Evolutionary conservation across 129 eudicot genomes (phyloP), one percentile per base, ranked within the genome.

Genomic region (Artemisia argyi): DNA sequence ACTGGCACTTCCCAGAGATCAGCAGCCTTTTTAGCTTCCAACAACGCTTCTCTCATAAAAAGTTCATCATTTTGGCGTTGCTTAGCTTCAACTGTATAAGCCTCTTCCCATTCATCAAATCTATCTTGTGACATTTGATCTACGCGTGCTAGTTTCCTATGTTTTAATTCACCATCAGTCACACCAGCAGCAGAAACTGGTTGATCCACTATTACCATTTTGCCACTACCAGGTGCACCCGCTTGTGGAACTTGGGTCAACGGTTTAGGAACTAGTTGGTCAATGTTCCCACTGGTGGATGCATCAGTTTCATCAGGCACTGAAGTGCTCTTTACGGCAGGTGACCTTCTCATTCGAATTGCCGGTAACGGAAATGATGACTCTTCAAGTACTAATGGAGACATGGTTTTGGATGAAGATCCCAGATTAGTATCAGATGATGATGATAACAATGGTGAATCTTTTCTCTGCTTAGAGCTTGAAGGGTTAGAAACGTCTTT

Each of bases 1-100:
- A 94, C 96, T 51, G 98, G 98, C 30, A 94, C 98, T 81, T 94
- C 98, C 98, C 98, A 94, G 26, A 83, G 58, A 71, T 88, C 97
- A 78, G 93, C 98, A 85, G 96, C 98, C 77, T 88, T 94, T 70
- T 77, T 81, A 39, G 98, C 98, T 80, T 94, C 98, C 80, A 81
- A 63, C 18, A 94, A 48, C 44, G 98, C 98, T 81, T 90, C 98
- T 86, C 81, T 84, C 97, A 94, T 94, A 78, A 94, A 94, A 66
- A 71, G 73, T 71, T 94, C 96, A 73, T 94, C 98, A 14, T 52
- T 78, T 81, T 86, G 81, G 8, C 91, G 76, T 81, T 85, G 96
- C 76, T 84, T 85, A 5, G 86, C 72, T 84, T 90, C 93, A 63
- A 84, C 69, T n/a, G 67, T 86, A 69, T 85, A 90, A 26, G 98